Evolutionary conservation across 2,329 filamentous ascomycete genomes (phyloP), one percentile per base, ranked within the genome.

Genomic region (Cladophialophora chaetospira): DNA sequence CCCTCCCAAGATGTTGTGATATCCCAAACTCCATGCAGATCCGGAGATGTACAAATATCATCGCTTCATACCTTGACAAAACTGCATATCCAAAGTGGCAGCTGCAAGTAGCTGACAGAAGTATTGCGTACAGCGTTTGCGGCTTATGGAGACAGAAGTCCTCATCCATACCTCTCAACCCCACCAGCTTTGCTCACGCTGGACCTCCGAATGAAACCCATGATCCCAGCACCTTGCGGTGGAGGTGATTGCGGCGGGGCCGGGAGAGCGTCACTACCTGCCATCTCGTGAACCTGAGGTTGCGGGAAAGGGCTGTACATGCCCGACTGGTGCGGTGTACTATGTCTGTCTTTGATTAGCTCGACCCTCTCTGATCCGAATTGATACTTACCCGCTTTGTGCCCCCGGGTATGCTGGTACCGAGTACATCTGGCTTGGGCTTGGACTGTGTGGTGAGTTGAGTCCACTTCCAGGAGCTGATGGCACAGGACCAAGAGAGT

Each of bases 161-260:
- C 35, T 58, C 42, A 61, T n/a, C 58, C 51, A 47, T 61, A 61
- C n/a, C 58, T 58, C 40, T 61, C 58, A 17, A 58, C 58, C 1
- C 53, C 57, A 3, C 44, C 35, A 8, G 38, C 36, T 23, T 61
- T 61, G 17, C 25, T 26, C 6, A 53, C 45, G 47, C 58, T 58
- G 15, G 50, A 55, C 23, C 58, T 36, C 5, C 55, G 58, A 15
- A 60, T 57, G 35, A 56, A 59, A 28, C 53, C 53, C 35, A 49
- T 51, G 11, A 59, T 56, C 5, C 57, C 57, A 23, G 17, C 40
- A 11, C 45, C 45, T 6, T 29, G 26, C 2, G 28, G 31, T 29
- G 26, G 19, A 13, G 25, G 48, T 9, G 38, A 26, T 25, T 45
- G 38, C 8, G 26, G 36, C 17, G 9, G 44, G 21, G 28, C 33